Evolutionary conservation across 768 basidiomycete species (phyloP).

Genomic region (Gymnopilus dilepis): DNA sequence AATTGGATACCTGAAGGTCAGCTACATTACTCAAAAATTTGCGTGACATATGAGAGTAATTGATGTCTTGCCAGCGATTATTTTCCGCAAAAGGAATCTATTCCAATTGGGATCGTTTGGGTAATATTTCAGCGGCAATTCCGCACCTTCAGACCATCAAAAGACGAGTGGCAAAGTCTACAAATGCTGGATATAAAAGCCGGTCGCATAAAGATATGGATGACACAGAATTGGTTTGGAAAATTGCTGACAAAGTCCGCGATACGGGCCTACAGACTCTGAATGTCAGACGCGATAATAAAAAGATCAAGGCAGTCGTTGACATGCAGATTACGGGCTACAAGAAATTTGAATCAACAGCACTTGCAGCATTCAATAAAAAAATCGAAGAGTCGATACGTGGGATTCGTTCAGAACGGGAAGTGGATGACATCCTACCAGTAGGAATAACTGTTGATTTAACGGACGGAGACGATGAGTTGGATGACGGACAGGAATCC

Average conservation of each 20-base stretch:
- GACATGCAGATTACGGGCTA: slow-evolving; percentile 25
- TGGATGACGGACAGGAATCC: not conserved
- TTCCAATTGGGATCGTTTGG: slow-evolving; percentile 37
- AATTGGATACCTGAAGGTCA: slow-evolving; percentile 38
- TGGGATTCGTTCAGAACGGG: not conserved
- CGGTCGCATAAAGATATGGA: slow-evolving; percentile 30
- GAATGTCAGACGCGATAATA: not conserved
- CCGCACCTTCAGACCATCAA: slow-evolving; percentile 34
- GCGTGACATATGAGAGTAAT: not conserved
- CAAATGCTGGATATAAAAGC: slow-evolving; percentile 31
- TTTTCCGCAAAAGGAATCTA: slow-evolving; percentile 38
- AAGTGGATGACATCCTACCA: not conserved
- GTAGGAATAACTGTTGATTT: not conserved
- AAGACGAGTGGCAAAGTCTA: slow-evolving; percentile 28
- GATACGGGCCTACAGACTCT: slow-evolving; percentile 22
- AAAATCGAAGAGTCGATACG: slow-evolving; percentile 24
- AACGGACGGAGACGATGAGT: slow-evolving; percentile 3
- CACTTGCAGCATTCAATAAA: slow-evolving; percentile 39
- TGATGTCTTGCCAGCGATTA: slow-evolving; percentile 7
- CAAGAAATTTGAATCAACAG: slow-evolving; percentile 29
- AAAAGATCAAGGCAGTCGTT: not conserved
- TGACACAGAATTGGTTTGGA: slow-evolving; percentile 24
- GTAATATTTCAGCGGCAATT: slow-evolving; percentile 37
- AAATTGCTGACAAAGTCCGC: slow-evolving; percentile 25
- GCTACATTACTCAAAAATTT: not conserved